These are phyloP conservation scores for Fusarium sp. DNA, from an alignment of 2,329 filamentous ascomycete species.

Conservation along the genomic window DNA sequence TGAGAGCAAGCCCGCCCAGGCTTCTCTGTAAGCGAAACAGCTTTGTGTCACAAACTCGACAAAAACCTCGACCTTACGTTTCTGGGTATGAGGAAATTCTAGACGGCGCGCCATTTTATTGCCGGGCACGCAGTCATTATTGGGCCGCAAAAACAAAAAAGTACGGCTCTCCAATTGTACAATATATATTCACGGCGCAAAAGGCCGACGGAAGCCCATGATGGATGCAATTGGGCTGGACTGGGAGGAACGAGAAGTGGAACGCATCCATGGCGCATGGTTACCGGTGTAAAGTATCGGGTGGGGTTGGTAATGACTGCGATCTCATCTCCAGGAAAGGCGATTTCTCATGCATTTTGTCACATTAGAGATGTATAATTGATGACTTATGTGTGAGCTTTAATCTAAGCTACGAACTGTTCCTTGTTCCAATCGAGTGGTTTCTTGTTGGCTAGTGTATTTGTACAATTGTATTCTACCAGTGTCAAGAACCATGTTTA, in stretches of 20 bases:
- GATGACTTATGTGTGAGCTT: conserved; percentile 40
- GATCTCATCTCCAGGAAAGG: conserved; percentile 48
- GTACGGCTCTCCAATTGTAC: conserved; percentile 43
- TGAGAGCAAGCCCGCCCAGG: conserved; percentile 59
- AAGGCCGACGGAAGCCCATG: conserved; percentile 37
- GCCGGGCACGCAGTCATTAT: conserved; percentile 32
- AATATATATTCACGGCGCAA: conserved; percentile 46
- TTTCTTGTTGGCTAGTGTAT: too few species aligned
- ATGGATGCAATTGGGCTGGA: conserved; percentile 40
- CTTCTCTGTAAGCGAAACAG: conserved; percentile 59
- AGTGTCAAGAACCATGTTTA: not conserved
- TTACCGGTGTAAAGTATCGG: conserved; percentile 46
- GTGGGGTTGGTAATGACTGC: conserved; percentile 42
- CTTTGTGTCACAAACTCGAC: conserved; percentile 8
- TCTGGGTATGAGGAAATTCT: conserved; percentile 28
- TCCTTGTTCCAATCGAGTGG: not conserved
- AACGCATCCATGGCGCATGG: conserved; percentile 36
- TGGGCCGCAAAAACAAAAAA: conserved; percentile 25
- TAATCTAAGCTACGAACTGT: not conserved
- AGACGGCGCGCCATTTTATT: conserved; percentile 35
- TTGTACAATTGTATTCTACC: not conserved
- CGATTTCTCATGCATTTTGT: conserved; percentile 46
- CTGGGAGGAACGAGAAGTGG: conserved; percentile 30
- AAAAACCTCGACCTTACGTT: conserved; percentile 22
- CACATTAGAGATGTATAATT: conserved; percentile 41